Conservation (phyloP, 1,284 basidiomycete genomes). For the Ganoderma leucocontextum region DNA sequence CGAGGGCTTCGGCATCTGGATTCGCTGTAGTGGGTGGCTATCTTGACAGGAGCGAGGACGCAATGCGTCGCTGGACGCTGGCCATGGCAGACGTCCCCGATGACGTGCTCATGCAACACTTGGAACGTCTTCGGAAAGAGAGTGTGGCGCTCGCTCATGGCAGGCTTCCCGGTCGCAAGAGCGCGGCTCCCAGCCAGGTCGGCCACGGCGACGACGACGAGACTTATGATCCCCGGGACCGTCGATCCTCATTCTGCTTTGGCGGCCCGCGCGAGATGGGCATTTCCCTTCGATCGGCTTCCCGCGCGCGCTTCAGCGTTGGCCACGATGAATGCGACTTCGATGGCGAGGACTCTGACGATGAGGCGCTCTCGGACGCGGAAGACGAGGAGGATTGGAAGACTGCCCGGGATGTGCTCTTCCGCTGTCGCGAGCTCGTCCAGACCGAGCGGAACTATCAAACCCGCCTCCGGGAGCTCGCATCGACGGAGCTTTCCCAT, state of each 20-base stretch:
- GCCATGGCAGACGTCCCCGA: slow-evolving; percentile 49
- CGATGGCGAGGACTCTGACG: slow-evolving; percentile 33
- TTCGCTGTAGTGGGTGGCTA: slow-evolving; percentile 32
- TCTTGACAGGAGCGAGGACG: slow-evolving; percentile 31
- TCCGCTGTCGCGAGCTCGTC: slow-evolving; percentile 69
- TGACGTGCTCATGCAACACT: slow-evolving; percentile 46
- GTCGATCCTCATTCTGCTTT: slow-evolving; percentile 35
- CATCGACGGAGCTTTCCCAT: slow-evolving; percentile 43
- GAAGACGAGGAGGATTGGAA: slow-evolving; percentile 55
- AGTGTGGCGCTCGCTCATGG: slow-evolving; percentile 30
- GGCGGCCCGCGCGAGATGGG: slow-evolving; percentile 35
- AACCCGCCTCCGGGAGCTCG: slow-evolving; percentile 54
- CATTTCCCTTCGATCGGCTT: slow-evolving; percentile 25
- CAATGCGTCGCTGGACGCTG: slow-evolving; percentile 47
- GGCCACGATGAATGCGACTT: slow-evolving; percentile 34
- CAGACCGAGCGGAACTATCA: slow-evolving; percentile 73
- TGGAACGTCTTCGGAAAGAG: slow-evolving; percentile 46
- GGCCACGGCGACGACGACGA: slow-evolving; percentile 29
- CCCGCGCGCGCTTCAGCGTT: slow-evolving; percentile 36
- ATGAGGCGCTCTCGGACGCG: slow-evolving; percentile 31
- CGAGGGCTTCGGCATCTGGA: slow-evolving; percentile 20
- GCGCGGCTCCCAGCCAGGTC: slow-evolving; percentile 28
- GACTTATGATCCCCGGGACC: slow-evolving; percentile 22
- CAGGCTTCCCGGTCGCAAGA: slow-evolving; percentile 28
- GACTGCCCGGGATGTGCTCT: slow-evolving; percentile 61